Percentiles rank a stretch among this genome's conserved stretches.
Evolutionary conservation across 2,329 filamentous ascomycete genomes (phyloP).

Genomic region (Cladosporium cucumerinum): DNA sequence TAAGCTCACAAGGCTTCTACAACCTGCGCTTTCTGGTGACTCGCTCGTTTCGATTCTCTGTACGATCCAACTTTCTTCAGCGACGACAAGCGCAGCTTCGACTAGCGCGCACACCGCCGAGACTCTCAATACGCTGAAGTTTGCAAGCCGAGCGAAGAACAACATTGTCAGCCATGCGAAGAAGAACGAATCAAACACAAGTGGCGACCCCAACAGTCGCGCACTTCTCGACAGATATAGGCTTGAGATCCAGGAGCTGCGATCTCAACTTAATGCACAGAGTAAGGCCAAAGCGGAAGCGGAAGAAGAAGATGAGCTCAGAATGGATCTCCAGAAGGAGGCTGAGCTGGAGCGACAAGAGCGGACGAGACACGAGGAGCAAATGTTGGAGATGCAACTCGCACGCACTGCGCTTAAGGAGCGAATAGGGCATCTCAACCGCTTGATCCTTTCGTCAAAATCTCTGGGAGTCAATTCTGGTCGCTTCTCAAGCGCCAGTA

Average conservation of each 20-base stretch:
- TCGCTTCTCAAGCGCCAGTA: slow-evolving; percentile 50
- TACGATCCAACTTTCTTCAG: slow-evolving; percentile 85
- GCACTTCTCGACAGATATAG: slow-evolving; percentile 90
- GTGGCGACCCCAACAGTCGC: slow-evolving; percentile 76
- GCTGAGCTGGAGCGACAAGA: slow-evolving; percentile 74
- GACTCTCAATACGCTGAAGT: slow-evolving; percentile 94
- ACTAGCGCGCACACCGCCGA: slow-evolving; percentile 76
- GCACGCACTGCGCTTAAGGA: slow-evolving; percentile 94
- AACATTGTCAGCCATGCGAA: slow-evolving; percentile 97
- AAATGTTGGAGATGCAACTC: slow-evolving; percentile 97
- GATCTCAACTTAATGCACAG: slow-evolving; percentile 77
- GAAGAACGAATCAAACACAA: slow-evolving; percentile 80
- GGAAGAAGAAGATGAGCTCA: slow-evolving; percentile 64
- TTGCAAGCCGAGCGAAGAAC: slow-evolving; percentile 94
- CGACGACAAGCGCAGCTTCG: slow-evolving; percentile 63
- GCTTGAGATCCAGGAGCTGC: slow-evolving; percentile 83
- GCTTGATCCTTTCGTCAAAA: slow-evolving; percentile 91
- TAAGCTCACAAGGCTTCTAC: slow-evolving; percentile 88
- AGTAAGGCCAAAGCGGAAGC: slow-evolving; percentile 61
- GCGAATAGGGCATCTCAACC: slow-evolving; percentile 93
- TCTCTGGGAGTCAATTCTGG: slow-evolving; percentile 90
- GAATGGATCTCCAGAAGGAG: slow-evolving; percentile 65
- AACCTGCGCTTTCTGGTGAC: slow-evolving; percentile 87
- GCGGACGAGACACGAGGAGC: slow-evolving; percentile 74
- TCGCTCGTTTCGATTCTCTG: slow-evolving; percentile 96